Base-by-base conservation (phyloP, 2,329 filamentous ascomycete genomes). In the Trichoderma afroharzianum region DNA sequence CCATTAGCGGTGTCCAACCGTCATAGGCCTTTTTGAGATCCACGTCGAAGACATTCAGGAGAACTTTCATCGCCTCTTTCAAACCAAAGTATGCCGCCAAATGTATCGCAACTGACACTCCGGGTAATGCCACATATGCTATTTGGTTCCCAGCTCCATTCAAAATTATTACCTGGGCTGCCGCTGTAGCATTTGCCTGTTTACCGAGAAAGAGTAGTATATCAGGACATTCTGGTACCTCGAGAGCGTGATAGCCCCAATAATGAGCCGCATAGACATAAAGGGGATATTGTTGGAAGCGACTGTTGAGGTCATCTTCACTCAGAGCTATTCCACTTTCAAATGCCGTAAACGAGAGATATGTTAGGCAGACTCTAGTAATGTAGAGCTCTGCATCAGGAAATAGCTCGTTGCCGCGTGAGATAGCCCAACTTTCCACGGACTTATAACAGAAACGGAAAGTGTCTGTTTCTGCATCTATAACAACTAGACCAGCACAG, bases 211-310 rank as follows among this genome's bases (percentile, higher is more conserved):
- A 43, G 3, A 43, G 7, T 43, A 43, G 15, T 43, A 43, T 43
- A 43, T 43, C 39, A n/a, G 39, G 39, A 43, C 39, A 43, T 43
- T 43, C 15, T 9, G 15, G 39, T 4, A 43, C 39, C 15, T 0
- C 1, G 3, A n/a, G 1, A 9, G 39, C 39, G 15, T n/a, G 9
- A 9, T 4, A 3, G 39, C 39, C 39, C 39, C 39, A 43, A 43
- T 43, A 0, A 0, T 2, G 4, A n/a, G 39, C 39, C 7, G 39
- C 39, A 43, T n/a, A n/a, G 39, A 0, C 7, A 1, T n/a, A 43
- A 9, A n/a, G 39, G 39, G 39, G 39, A 43, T 43, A 43, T n/a
- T 4, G 39, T n/a, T 43, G 39, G 7, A 4, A 4, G 15, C 39
- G 39, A n/a, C 39, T n/a, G 7, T 9, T 43, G 3, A 43, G 39